Conservation (phyloP, 148 eudicot genomes). For the Amaranthus palmeri region DNA sequence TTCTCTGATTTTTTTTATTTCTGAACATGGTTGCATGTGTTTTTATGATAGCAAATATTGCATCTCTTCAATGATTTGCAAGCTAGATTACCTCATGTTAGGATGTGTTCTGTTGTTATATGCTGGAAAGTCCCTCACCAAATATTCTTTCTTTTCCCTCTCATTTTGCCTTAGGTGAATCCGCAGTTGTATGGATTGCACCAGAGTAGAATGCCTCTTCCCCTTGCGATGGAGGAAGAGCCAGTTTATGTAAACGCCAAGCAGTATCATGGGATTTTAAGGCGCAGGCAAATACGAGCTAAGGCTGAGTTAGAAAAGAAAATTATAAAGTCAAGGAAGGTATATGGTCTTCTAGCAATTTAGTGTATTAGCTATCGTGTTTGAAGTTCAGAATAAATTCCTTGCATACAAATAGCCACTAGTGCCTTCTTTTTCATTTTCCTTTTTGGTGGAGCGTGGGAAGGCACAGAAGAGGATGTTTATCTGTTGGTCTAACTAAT, state of each 20-base stretch:
- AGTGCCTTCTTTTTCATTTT: neutral
- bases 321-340: slow-evolving; percentile 54
- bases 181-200: slow-evolving; percentile 53
- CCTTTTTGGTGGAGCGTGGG: neutral
- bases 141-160: neutral
- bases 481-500: neutral
- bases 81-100: neutral
- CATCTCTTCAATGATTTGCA: too few species aligned
- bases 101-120: neutral
- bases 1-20: neutral
- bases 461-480: neutral
- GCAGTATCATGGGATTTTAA: slow-evolving; percentile 75
- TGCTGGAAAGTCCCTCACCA: neutral
- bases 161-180: slow-evolving; percentile 33
- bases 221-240: slow-evolving; percentile 69
- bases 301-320: slow-evolving; percentile 74
- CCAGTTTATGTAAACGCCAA: slow-evolving; percentile 79
- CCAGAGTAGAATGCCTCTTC: slow-evolving; percentile 56
- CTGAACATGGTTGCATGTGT: neutral
- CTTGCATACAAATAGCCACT: neutral
- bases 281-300: slow-evolving; percentile 74
- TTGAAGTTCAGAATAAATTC: neutral
- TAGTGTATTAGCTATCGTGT: neutral
- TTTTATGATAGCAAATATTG: too few species aligned
- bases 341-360: slow-evolving; percentile 3